Evolutionary conservation across 139 green algal genomes (phyloP), one percentile per base, ranked within the genome.

Genomic region (Picochlorum sp.): DNA sequence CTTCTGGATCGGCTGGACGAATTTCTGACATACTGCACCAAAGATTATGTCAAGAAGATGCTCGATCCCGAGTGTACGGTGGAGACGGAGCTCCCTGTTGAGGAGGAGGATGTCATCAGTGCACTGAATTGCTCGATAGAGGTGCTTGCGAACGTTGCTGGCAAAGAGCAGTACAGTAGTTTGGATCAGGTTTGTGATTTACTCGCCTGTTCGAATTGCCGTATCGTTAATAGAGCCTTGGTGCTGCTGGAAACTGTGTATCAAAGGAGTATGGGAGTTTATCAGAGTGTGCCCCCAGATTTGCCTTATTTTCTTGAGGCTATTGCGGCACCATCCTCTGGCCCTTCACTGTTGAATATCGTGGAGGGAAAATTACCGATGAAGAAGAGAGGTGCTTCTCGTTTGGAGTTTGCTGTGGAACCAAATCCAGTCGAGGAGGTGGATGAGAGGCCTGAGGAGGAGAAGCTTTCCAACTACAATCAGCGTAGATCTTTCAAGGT

Each of bases 101-200:
- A 20, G 16, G 47, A 54, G n/a, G 47, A 54, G n/a, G 47, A 54
- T 54, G 47, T 54, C 16, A 21, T 54, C 47, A 54, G 47, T 21
- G 47, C 47, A 20, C 47, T 54, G 6, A 9, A 21, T 21, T 54
- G 47, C 11, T 26, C 47, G n/a, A 20, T 20, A 26, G 47, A 26
- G 16, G n/a, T 54, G 16, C n/a, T 54, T 26, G 47, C 16, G 0
- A 18, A 54, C 15, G n/a, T 20, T 54, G 47, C n/a, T 21, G 47
- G 47, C n/a, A 54, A 21, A 20, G 47, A 54, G n/a, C 18, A 20
- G n/a, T 54, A 54, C n/a, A 21, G 18, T 54, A 54, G 47, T 21
- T 21, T 54, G 47, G 47, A 54, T 26, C n/a, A 54, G 16, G 6
- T 54, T 20, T 20, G 18, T 9, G 15, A 54, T 21, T 20, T 54